Base-by-base conservation (phyloP, 441 rosid species). In the Pelargonium australe region DNA sequence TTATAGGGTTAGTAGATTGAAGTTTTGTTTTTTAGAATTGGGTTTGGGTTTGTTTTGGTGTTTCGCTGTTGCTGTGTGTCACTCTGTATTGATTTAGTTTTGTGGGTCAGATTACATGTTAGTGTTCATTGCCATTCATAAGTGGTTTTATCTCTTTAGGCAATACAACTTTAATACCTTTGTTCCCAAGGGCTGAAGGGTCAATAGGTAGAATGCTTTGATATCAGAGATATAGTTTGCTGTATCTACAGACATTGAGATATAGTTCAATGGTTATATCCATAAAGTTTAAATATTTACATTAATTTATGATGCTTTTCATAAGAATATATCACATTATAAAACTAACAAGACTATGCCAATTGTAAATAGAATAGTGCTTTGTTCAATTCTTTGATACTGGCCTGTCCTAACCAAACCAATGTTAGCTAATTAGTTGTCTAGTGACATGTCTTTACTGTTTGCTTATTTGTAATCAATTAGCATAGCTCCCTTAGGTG, bases 401-500 rank as follows among this genome's bases (percentile, higher is more conserved):
- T 45, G 49, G 51, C 51, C 51, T 10, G 12, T 45, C 51, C 51
- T 9, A 45, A 45, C 12, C 51, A 45, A 45, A 9, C 51, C 51
- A 45, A 9, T 12, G n/a, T 45, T 45, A 11, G 1, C n/a, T 45
- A 45, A 2, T 12, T 9, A 45, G 14, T 45, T 45, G n/a, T 45
- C 51, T 45, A 11, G 12, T 45, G 14, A 7, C 11, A 53, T 53
- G 60, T 58, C 23, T 20, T 58, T 19, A 58, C 31, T 20, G 25
- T n/a, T 28, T 41, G 44, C 44, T 41, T 1, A 41, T 41, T 41
- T 41, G 11, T 41, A 7, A 41, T 9, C 44, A 7, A 41, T 7
- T 41, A 41, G 44, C 44, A 41, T 41, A 41, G 44, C 44, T 8
- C 44, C 44, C 89, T 96, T 40, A 97, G 96, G 68, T 84, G 85